Conservation (phyloP, 202 grass and related monocot species). For the Schoenoplectus triqueter region DNA sequence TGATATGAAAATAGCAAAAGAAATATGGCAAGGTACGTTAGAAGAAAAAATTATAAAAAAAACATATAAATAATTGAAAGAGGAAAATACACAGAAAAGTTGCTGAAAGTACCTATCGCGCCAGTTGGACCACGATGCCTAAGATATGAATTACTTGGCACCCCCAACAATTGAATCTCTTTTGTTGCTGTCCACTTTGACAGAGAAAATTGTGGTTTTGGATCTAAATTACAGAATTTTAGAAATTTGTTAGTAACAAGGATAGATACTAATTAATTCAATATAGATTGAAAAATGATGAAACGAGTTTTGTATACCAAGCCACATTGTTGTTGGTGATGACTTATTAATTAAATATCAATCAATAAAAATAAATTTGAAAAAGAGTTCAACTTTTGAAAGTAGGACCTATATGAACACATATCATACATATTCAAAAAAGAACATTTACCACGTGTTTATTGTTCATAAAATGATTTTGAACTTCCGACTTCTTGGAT, state of each 20-base stretch:
- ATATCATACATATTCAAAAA: too few species aligned
- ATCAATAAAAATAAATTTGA: background rate
- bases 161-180: constrained; percentile 38
- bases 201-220: constrained; percentile 54
- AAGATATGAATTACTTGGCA: constrained; percentile 50
- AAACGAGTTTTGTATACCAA: constrained; percentile 23
- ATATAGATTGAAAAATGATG: constrained; percentile 28
- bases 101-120: constrained; percentile 44
- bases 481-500: too few species aligned
- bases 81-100: constrained; percentile 29
- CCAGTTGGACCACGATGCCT: constrained; percentile 57
- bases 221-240: constrained; percentile 47
- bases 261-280: background rate
- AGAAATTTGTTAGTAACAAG: constrained; percentile 6
- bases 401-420: too few species aligned
- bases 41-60: constrained; percentile 24
- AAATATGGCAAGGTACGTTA: background rate
- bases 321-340: background rate
- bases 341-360: constrained; percentile 9
- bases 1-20: constrained; percentile 17
- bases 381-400: too few species aligned
- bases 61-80: constrained; percentile 4
- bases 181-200: constrained; percentile 67
- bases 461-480: too few species aligned
- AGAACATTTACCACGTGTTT: too few species aligned